Conservation (phyloP, 768 basidiomycete genomes). For the Termitomyces sp. region DNA sequence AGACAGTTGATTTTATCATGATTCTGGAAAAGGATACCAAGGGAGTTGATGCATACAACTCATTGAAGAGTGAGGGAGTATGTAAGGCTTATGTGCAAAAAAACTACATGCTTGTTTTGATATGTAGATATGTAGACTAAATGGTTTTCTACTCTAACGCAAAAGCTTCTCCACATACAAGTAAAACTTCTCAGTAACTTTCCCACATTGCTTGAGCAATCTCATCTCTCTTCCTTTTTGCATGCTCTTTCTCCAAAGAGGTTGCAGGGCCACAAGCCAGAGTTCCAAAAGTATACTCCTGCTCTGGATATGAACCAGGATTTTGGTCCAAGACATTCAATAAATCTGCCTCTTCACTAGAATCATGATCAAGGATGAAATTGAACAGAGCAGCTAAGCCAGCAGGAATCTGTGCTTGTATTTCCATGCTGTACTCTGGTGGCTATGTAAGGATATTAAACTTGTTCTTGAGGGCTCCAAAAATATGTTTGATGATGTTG, state of each 20-base stretch:
- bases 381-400: not conserved
- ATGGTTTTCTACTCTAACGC: too few relatives aligned
- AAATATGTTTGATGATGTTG: not conserved
- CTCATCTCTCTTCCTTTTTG: not conserved
- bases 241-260: not conserved
- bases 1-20: not conserved
- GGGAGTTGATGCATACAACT: not conserved
- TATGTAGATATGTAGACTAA: too few relatives aligned
- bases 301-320: too few relatives aligned
- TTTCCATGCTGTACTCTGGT: not conserved
- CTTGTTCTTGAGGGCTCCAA: not conserved
- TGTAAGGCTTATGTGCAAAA: not conserved
- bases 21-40: not conserved
- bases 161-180: too few relatives aligned
- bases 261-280: not conserved
- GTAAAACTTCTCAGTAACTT: not conserved
- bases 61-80: not conserved
- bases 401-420: not conserved
- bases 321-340: too few relatives aligned
- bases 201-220: slow-evolving; percentile 5
- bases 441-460: not conserved
- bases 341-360: too few relatives aligned
- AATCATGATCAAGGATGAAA: not conserved
- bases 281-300: too few relatives aligned
- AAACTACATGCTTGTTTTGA: not conserved